Evolutionary conservation across 306 rosid genomes (phyloP).

Genomic region (Fagus sylvatica): DNA sequence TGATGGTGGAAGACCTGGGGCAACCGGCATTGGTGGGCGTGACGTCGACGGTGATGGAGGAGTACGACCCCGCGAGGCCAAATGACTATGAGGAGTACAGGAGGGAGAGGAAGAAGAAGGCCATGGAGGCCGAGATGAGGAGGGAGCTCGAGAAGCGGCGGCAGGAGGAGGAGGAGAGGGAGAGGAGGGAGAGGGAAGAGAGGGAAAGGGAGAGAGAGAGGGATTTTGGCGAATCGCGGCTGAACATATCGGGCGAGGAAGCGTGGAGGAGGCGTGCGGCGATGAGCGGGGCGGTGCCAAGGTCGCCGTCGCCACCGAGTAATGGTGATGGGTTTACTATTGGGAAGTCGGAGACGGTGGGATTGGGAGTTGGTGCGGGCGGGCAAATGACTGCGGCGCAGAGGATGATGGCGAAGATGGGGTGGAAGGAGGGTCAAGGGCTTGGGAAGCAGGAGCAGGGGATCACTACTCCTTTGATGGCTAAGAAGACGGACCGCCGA

Average conservation of each 20-base stretch:
- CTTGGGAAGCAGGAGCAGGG: constrained; percentile 98
- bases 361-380: constrained; percentile 92
- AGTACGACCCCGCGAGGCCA: constrained; percentile 94
- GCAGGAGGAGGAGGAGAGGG: constrained; percentile 63
- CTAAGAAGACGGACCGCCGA: constrained; percentile 87
- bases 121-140: constrained; percentile 77
- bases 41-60: constrained; percentile 76
- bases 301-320: constrained; percentile 80
- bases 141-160: constrained; percentile 76
- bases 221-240: constrained; percentile 52
- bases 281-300: constrained; percentile 68
- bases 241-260: constrained; percentile 93
- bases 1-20: constrained; percentile 31
- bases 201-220: constrained; percentile 43
- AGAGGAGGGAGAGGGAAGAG: constrained; percentile 46
- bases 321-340: constrained; percentile 78
- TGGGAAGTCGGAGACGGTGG: constrained; percentile 86
- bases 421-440: constrained; percentile 99
- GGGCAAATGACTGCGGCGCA: constrained; percentile 99
- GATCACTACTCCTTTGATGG: constrained; percentile 95
- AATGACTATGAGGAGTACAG: constrained; percentile 92
- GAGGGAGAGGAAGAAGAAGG: constrained; percentile 78
- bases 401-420: constrained; percentile 99
- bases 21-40: constrained; percentile 86
- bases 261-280: constrained; percentile 97